phyloP scores from a whole-genome alignment of 495 filamentous ascomycete species.

The Penicillium mononematosum region DNA sequence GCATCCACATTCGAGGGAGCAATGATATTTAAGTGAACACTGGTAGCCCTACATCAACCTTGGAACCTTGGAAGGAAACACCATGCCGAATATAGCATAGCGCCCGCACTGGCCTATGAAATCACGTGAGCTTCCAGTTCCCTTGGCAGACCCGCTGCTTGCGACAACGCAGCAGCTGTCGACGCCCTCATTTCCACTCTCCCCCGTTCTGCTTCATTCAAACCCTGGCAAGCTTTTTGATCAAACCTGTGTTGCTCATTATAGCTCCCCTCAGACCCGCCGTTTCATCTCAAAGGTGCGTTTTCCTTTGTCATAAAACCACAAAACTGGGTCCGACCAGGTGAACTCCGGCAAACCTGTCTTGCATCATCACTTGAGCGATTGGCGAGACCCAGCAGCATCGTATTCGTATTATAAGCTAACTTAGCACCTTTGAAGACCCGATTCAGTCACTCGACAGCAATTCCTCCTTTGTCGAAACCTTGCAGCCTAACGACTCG shows the following conservation, averaged over 20 bases:
- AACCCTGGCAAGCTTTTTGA: background rate
- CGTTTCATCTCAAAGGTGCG: conserved; percentile 1
- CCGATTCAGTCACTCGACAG: background rate
- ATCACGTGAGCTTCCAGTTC: conserved; percentile 3
- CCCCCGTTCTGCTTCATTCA: conserved; percentile 21
- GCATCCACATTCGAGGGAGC: background rate
- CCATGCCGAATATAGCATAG: background rate
- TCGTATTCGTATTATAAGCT: conserved; percentile 1
- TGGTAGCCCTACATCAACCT: too few species aligned
- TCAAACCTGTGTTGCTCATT: conserved; percentile 5
- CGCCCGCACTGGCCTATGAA: background rate
- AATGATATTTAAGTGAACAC: background rate
- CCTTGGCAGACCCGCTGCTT: conserved; percentile 47
- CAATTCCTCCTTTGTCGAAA: background rate
- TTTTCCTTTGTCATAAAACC: background rate
- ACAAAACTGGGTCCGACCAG: background rate
- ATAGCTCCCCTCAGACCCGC: background rate
- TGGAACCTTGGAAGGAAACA: background rate
- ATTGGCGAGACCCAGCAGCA: background rate
- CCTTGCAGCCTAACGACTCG: conserved; percentile 14
- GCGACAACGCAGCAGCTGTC: conserved; percentile 34
- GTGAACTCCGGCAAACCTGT: background rate
- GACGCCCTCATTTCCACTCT: conserved; percentile 22
- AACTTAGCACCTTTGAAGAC: conserved; percentile 1
- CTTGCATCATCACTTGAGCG: background rate